phyloP scores from a whole-genome alignment of 2,329 filamentous ascomycete species.

The Delphinella strobiligena region DNA sequence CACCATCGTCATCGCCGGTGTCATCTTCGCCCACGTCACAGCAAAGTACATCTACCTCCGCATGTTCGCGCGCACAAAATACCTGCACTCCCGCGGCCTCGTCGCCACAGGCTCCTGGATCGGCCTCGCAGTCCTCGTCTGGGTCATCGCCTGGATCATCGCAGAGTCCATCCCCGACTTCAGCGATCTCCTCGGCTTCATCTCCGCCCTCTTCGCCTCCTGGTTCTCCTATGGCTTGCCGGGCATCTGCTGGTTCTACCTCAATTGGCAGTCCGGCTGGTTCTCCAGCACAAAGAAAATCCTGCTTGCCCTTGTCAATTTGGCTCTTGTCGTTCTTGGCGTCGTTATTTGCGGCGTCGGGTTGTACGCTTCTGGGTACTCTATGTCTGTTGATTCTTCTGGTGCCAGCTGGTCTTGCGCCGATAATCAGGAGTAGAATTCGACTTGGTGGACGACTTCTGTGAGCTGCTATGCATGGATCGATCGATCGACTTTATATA shows the following conservation, averaged over 20 bases:
- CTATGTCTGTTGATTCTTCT: conserved; percentile 1
- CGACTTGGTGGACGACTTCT: neutral
- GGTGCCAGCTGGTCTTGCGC: conserved; percentile 7
- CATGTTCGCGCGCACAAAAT: conserved; percentile 46
- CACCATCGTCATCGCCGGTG: conserved; percentile 59
- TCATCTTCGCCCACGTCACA: conserved; percentile 55
- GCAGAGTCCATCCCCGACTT: conserved; percentile 32
- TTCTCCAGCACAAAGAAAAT: conserved; percentile 30
- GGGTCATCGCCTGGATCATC: conserved; percentile 55
- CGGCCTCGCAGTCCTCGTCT: conserved; percentile 43
- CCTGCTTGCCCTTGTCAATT: conserved; percentile 28
- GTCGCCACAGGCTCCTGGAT: conserved; percentile 45
- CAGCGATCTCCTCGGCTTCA: conserved; percentile 15
- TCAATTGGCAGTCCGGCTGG: conserved; percentile 30
- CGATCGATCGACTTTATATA: too few species aligned
- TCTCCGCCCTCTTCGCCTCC: conserved; percentile 47
- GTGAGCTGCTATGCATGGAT: neutral
- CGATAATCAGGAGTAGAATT: conserved; percentile 2
- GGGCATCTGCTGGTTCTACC: conserved; percentile 21
- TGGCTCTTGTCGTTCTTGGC: conserved; percentile 22
- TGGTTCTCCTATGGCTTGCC: conserved; percentile 39
- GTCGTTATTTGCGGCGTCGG: conserved; percentile 16
- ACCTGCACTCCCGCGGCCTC: conserved; percentile 22
- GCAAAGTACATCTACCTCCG: conserved; percentile 55
- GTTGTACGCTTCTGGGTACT: conserved; percentile 8